Conservation (phyloP, 768 basidiomycete genomes). For the Phanerochaete carnosa region DNA sequence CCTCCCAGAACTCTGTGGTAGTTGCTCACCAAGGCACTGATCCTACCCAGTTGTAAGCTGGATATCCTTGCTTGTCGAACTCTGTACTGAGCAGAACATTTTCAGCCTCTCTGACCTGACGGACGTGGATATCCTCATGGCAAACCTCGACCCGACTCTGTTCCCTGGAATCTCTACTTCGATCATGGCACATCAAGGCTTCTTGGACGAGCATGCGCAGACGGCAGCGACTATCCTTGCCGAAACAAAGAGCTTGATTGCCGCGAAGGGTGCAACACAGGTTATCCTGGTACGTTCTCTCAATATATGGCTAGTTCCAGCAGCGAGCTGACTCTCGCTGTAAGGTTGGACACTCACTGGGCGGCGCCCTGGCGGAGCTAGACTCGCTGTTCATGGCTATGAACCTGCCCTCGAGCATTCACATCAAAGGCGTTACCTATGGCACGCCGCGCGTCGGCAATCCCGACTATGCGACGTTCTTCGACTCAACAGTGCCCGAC, state of each 20-base stretch:
- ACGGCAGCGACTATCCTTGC: slow-evolving; percentile 43
- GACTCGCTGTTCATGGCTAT: slow-evolving; percentile 27
- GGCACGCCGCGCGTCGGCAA: slow-evolving; percentile 53
- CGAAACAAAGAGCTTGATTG: slow-evolving; percentile 40
- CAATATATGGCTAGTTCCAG: neutral
- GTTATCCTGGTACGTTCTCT: slow-evolving; percentile 36
- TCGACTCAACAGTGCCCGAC: slow-evolving; percentile 37
- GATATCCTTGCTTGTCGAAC: neutral
- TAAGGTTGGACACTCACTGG: slow-evolving; percentile 31
- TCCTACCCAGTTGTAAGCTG: slow-evolving; percentile 47
- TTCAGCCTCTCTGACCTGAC: slow-evolving; percentile 48
- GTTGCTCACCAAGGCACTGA: slow-evolving; percentile 64
- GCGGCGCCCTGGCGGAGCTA: slow-evolving; percentile 27
- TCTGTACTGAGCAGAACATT: neutral
- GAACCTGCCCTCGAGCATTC: slow-evolving; percentile 24
- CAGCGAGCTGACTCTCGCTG: neutral
- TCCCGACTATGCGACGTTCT: slow-evolving; percentile 39
- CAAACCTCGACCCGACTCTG: slow-evolving; percentile 38
- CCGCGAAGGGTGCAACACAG: slow-evolving; percentile 31
- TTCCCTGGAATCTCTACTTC: slow-evolving; percentile 51
- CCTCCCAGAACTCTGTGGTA: slow-evolving; percentile 46
- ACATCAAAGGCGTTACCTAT: slow-evolving; percentile 43
- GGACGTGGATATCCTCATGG: slow-evolving; percentile 40
- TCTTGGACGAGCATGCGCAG: slow-evolving; percentile 45
- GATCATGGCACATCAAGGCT: slow-evolving; percentile 52